phyloP scores from a whole-genome alignment of 2,329 filamentous ascomycete species.

The Diaporthe sp. region DNA sequence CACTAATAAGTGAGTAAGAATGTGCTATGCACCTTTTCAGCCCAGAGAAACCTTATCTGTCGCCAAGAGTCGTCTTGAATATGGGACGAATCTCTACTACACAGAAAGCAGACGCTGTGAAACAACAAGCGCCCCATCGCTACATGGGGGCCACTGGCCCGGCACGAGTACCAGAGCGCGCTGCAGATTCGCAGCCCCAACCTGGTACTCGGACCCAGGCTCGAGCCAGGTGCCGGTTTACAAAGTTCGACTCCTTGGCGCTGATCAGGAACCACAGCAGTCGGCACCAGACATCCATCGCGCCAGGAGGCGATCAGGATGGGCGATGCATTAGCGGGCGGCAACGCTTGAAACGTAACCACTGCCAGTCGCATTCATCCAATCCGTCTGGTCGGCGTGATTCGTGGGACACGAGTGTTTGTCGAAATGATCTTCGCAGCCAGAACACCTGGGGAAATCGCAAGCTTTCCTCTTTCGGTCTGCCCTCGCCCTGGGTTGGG shows the following conservation, averaged over 20 bases:
- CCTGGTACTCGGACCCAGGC: background rate
- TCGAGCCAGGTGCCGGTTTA: slow-evolving; percentile 8
- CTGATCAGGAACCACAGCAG: slow-evolving; percentile 8
- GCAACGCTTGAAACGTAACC: slow-evolving; percentile 33
- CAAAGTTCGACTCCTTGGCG: slow-evolving; percentile 7
- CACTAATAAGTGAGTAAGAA: background rate
- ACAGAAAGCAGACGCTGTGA: background rate
- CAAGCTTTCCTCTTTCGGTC: slow-evolving; percentile 38
- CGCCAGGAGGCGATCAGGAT: slow-evolving; percentile 17
- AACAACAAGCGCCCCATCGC: slow-evolving; percentile 21
- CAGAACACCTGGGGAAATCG: slow-evolving; percentile 9
- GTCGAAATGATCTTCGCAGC: background rate
- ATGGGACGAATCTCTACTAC: slow-evolving; percentile 8
- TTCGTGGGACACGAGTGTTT: background rate
- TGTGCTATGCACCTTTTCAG: slow-evolving; percentile 13
- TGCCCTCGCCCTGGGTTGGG: slow-evolving; percentile 4
- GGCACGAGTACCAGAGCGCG: background rate
- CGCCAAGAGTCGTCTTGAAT: slow-evolving; percentile 8
- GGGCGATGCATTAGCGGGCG: slow-evolving; percentile 23
- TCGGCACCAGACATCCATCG: slow-evolving; percentile 20
- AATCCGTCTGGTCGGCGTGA: background rate
- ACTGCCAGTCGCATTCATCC: slow-evolving; percentile 30
- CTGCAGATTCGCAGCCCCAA: background rate
- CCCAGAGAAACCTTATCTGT: slow-evolving; percentile 26
- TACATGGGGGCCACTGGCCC: background rate